Conservation (phyloP, 179 eudicot genomes). For the Amaranthus tricolor region DNA sequence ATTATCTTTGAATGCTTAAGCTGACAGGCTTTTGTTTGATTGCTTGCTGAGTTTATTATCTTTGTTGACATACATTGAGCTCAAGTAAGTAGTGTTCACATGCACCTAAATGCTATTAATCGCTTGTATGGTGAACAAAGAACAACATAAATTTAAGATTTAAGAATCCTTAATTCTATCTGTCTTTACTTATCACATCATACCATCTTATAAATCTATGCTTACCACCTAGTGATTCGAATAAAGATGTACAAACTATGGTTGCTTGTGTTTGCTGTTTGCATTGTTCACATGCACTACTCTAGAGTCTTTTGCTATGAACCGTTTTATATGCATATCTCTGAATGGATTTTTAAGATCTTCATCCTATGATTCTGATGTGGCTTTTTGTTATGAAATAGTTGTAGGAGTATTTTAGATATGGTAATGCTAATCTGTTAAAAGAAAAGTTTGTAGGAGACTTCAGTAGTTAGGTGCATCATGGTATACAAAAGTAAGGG, state of each 20-base stretch:
- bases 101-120: not conserved
- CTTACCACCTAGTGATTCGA: not conserved
- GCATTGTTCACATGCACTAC: not conserved
- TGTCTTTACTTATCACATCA: not conserved
- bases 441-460: too few species aligned
- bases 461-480: too few species aligned
- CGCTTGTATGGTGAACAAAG: not conserved
- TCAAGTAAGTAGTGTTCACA: not conserved
- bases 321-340: not conserved
- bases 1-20: not conserved
- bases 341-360: not conserved
- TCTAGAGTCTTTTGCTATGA: not conserved
- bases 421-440: too few species aligned
- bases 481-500: too few species aligned
- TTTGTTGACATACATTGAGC: not conserved
- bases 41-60: not conserved
- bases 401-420: too few species aligned
- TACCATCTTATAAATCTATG: not conserved
- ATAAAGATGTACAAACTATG: not conserved
- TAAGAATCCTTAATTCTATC: not conserved
- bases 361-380: not conserved
- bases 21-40: not conserved
- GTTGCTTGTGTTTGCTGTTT: not conserved
- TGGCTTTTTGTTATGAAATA: not conserved
- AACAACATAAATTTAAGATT: not conserved